Conservation (phyloP, 2,329 filamentous ascomycete genomes). For the Furcasterigmium furcatum region DNA sequence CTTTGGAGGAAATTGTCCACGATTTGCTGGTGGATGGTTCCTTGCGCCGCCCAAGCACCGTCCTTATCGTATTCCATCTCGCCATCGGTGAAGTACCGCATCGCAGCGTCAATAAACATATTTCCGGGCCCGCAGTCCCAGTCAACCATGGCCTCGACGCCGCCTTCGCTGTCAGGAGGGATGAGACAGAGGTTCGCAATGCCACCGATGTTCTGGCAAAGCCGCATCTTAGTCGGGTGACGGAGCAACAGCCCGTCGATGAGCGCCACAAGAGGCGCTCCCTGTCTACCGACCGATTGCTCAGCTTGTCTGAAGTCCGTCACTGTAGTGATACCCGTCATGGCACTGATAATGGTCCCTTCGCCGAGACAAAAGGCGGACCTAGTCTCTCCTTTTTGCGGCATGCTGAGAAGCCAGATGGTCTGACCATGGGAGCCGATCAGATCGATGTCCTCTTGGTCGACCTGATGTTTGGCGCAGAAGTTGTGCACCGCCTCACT, state of each 20-base stretch:
- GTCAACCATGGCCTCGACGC: conserved; percentile 20
- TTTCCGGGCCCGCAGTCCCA: conserved; percentile 47
- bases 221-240: conserved; percentile 45
- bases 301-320: conserved; percentile 50
- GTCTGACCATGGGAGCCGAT: conserved; percentile 47
- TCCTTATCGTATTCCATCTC: conserved; percentile 48
- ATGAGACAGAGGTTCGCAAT: conserved; percentile 50
- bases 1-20: conserved; percentile 36
- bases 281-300: conserved; percentile 42
- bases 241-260: conserved; percentile 47
- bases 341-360: conserved; percentile 38
- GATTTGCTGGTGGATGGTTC: conserved; percentile 30
- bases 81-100: conserved; percentile 27
- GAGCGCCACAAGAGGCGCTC: conserved; percentile 47
- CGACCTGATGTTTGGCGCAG: conserved; percentile 31
- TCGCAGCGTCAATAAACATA: conserved; percentile 19
- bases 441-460: conserved; percentile 33
- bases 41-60: conserved; percentile 35
- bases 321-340: conserved; percentile 45
- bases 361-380: conserved; percentile 45
- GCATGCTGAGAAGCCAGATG: conserved; percentile 31
- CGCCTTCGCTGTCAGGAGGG: conserved; percentile 17
- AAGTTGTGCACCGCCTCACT: conserved; percentile 36
- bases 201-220: conserved; percentile 51
- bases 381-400: conserved; percentile 32